Percentiles rank a stretch among this genome's conserved stretches.
Evolutionary conservation across 139 green algal genomes (phyloP).

Genomic region (Ulvella scutata): DNA sequence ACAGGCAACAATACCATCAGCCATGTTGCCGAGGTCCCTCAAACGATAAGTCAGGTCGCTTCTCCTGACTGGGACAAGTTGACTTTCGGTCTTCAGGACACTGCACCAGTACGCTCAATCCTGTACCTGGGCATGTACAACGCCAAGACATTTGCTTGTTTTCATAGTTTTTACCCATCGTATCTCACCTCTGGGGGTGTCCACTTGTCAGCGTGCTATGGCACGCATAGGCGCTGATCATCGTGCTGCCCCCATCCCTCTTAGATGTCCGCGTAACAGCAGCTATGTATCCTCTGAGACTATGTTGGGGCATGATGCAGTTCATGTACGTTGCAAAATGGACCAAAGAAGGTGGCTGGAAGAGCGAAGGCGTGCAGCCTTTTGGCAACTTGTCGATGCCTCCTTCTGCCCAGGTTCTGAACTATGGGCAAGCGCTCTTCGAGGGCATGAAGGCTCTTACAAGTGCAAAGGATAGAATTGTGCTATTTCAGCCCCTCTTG

Average conservation of each 20-base stretch:
- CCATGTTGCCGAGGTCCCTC: no score
- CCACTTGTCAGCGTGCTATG: no score
- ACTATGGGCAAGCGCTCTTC: slow-evolving; percentile 96
- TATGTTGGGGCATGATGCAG: no score
- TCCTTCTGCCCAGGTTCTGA: slow-evolving; percentile 80
- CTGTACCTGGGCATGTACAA: background rate
- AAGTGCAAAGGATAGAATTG: slow-evolving; percentile 53
- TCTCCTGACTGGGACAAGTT: slow-evolving; percentile 64
- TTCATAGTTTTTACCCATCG: no score
- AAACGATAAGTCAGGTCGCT: no score
- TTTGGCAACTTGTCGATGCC: slow-evolving; percentile 76
- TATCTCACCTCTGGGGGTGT: no score
- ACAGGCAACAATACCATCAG: no score
- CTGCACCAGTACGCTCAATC: slow-evolving; percentile 25
- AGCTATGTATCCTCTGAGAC: no score
- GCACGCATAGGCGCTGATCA: no score
- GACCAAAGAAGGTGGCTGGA: slow-evolving; percentile 36
- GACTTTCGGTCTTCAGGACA: slow-evolving; percentile 72
- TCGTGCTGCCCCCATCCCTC: no score
- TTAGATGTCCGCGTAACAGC: no score
- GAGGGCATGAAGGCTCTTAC: slow-evolving; percentile 97
- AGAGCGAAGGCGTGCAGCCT: slow-evolving; percentile 41
- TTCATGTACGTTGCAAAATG: slow-evolving; percentile 72
- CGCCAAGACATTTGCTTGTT: background rate
- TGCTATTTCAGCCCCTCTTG: slow-evolving; percentile 26